These are phyloP conservation scores for Polymyxa betae DNA, from an alignment of 208 protist species.

Conservation along the genomic window DNA sequence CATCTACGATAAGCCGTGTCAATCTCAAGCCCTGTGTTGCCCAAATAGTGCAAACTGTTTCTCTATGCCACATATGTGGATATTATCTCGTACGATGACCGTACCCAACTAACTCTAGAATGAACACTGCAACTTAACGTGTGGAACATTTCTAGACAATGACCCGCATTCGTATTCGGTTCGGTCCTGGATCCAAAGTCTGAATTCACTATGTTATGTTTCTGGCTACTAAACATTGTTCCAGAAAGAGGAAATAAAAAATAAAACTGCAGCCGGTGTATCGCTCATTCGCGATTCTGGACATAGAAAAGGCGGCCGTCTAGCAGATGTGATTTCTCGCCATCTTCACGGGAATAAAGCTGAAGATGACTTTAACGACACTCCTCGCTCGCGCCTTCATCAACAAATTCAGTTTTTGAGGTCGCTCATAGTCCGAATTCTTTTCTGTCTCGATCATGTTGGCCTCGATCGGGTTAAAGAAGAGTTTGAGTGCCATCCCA, in stretches of 20 bases:
- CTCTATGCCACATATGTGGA: too few species aligned
- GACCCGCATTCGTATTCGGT: background rate
- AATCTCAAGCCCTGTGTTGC: too few species aligned
- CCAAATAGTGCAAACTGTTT: too few species aligned
- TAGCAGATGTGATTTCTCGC: background rate
- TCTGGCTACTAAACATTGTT: background rate
- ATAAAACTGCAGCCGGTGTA: background rate
- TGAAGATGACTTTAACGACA: background rate
- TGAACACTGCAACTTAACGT: too few species aligned
- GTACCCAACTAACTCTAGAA: too few species aligned
- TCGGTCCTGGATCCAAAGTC: background rate
- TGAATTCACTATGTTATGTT: background rate
- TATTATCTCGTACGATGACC: too few species aligned
- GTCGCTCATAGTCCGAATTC: background rate
- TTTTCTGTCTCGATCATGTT: slow-evolving; percentile 18
- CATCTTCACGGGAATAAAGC: background rate
- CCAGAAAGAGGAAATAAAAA: background rate
- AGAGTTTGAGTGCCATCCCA: background rate
- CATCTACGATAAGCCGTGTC: too few species aligned
- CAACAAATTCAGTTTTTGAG: background rate
- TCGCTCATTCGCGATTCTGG: background rate
- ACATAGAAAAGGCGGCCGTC: background rate
- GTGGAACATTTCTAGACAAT: too few species aligned
- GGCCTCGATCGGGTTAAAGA: background rate
- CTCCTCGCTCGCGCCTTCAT: background rate